Base-by-base conservation (phyloP, 176 grass and related monocot species). In the Eleusine indica region DNA sequence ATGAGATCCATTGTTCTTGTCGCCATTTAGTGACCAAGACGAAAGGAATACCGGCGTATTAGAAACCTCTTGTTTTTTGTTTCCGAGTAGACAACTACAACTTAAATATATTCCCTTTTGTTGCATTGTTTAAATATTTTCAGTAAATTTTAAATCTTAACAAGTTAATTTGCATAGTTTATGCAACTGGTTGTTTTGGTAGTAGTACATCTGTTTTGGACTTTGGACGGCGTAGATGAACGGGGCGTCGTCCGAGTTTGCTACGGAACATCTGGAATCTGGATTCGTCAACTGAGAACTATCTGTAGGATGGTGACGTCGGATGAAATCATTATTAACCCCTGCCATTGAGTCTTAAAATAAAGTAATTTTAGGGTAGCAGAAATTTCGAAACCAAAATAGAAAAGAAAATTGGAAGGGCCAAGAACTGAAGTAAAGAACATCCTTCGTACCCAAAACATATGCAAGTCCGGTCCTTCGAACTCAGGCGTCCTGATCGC, bases 401-500 rank as follows among this genome's bases (percentile, higher is more conserved):
- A 12, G 9, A 73, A 32, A 76, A 41, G 25, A 8, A 4, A 84
- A 58, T 18, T 13, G 62, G 40, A 74, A 62, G 11, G 4, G 51
- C 51, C 38, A 66, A 28, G 49, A 51, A 40, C 61, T 64, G 30
- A 79, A 22, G 48, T 46, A 53, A 68, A 77, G 68, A 84, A 91
- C 77, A 67, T 18, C 76, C 81, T 77, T 66, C 60, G 64, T 51
- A 76, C 8, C 12, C 56, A 84, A 32, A 77, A 41, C 80, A 71
- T 67, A 81, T 84, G 82, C 80, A 87, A 66, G 84, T 56, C 30
- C 25, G 8, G 70, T 7, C 61, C 68, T 35, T 68, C 67, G 4
- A 75, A 83, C 70, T 72, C 87, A 3, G 52, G 18, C 48, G 19
- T 60, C 76, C 76, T 17, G 41, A 84, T 89, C 72, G 83, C 65